Base-by-base conservation (phyloP, 129 eudicot species). In the Rutidosis leptorrhynchoides region DNA sequence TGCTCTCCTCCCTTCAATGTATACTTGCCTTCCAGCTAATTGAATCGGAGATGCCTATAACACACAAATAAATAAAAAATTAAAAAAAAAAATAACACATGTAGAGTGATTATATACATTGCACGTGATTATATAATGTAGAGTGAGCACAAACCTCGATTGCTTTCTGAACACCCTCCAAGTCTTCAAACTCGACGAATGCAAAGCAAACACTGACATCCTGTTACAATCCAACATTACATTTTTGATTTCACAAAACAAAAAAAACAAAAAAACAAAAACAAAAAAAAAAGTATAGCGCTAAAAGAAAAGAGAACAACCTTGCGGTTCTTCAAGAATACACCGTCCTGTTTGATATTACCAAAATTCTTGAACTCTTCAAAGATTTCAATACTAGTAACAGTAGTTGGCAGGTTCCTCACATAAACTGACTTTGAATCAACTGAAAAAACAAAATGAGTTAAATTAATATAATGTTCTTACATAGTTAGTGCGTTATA, bases 361-460 rank as follows among this genome's bases (percentile, higher is more conserved):
- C 96, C 92, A 29, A 74, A 85, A 58, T 70, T 80, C 80, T 84
- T 71, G 42, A 94, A 89, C 79, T 94, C 95, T 55, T 82, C 73
- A 58, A 68, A 73, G 17, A 94, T 76, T 70, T 89, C 99, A 59
- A 74, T 69, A 53, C 77, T 82, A 7, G 99, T 70, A 24, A 86
- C 88, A 32, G 87, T 78, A 45, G 87, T 71, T 9, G 99, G 95
- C 83, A 94, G 71, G 72, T 87, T 94, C 79, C 89, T 86, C 75
- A 94, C 99, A 43, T 89, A 94, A 52, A 94, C 95, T 64, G 97
- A 89, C 80, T 79, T 82, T 48, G 89, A 76, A 65, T 86, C 97
- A 11, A 82, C 99, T 84, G 80, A 64, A 65, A 48, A 53, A 22
- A 43, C 16, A 51, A 74, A 58, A 46, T 5, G 1, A 11, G n/a